A percentile compares a stretch with the other conserved stretches of the same genome.
Evolutionary conservation across 768 basidiomycete genomes (phyloP).

Genomic region (Basidioascus undulatus): DNA sequence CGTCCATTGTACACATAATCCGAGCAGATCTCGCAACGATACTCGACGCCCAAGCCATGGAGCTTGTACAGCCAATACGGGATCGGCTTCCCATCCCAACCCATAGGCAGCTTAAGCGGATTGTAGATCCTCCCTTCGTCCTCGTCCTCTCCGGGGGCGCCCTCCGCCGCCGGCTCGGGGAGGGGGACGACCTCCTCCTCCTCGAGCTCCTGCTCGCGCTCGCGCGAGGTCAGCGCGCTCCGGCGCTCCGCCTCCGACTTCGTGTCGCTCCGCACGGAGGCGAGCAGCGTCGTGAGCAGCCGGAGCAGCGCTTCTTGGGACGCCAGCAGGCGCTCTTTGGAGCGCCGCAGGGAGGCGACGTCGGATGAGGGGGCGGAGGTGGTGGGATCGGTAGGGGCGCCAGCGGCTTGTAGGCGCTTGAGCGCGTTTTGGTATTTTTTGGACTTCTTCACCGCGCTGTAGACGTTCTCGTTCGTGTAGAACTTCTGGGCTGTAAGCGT

Average conservation of each 20-base stretch:
- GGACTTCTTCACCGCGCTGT: slow-evolving; percentile 80
- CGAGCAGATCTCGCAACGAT: slow-evolving; percentile 90
- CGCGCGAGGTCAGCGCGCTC: slow-evolving; percentile 87
- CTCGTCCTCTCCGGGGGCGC: slow-evolving; percentile 42
- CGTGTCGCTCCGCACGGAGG: slow-evolving; percentile 53
- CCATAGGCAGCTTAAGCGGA: slow-evolving; percentile 81
- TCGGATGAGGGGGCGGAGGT: slow-evolving; percentile 17
- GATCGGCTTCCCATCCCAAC: slow-evolving; percentile 98
- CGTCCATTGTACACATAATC: slow-evolving; percentile 93
- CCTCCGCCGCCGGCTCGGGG: slow-evolving; percentile 14
- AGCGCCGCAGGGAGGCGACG: slow-evolving; percentile 6
- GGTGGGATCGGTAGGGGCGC: slow-evolving; percentile 24
- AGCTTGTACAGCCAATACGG: slow-evolving; percentile 97
- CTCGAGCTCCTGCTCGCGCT: slow-evolving; percentile 56
- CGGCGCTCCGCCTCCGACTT: slow-evolving; percentile 89
- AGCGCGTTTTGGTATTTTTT: slow-evolving; percentile 87
- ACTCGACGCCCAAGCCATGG: slow-evolving; percentile 93
- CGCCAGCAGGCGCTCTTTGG: slow-evolving; percentile 10
- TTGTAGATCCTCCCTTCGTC: slow-evolving; percentile 96
- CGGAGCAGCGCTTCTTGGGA: slow-evolving; percentile 8
- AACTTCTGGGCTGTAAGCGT: slow-evolving; percentile 68
- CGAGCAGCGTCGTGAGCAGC: slow-evolving; percentile 21
- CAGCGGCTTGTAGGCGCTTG: slow-evolving; percentile 33
- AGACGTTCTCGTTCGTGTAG: slow-evolving; percentile 93
- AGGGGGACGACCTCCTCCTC: slow-evolving; percentile 26